Evolutionary conservation across 371 early-diverging fungal species (phyloP).

Genomic region (Agmasoma carcini): DNA sequence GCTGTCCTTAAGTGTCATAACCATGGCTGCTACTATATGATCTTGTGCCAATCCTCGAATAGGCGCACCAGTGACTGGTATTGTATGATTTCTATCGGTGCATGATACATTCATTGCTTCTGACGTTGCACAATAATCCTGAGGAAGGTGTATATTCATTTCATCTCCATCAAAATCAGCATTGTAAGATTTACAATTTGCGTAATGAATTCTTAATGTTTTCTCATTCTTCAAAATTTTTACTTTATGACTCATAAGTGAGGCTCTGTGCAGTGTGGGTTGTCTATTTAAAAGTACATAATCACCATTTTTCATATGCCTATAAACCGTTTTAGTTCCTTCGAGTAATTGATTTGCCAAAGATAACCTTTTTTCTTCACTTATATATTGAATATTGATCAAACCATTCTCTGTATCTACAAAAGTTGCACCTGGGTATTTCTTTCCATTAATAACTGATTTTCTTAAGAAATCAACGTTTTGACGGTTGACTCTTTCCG

Average conservation of each 20-base stretch:
- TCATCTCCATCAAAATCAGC: constrained; percentile 99
- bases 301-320: constrained; percentile 90
- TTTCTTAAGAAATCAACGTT: constrained; percentile 74
- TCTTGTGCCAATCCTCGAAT: constrained; percentile 97
- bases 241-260: constrained; percentile 95
- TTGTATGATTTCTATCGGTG: constrained; percentile 87
- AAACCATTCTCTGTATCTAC: constrained; percentile 52
- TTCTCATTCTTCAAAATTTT: constrained; percentile 85
- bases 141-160: constrained; percentile 99
- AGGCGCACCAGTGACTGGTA: constrained; percentile 89
- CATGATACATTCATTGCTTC: constrained; percentile 83
- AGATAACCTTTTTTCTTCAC: constrained; percentile 71
- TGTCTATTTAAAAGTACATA: constrained; percentile 92
- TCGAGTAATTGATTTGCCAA: constrained; percentile 71
- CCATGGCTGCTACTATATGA: constrained; percentile 85
- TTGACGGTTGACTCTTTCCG: constrained; percentile 84
- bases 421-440: constrained; percentile 80
- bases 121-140: constrained; percentile 79
- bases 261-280: constrained; percentile 96
- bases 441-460: constrained; percentile 82
- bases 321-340: constrained; percentile 78
- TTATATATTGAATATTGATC: constrained; percentile 62
- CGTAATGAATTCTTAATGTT: constrained; percentile 98
- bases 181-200: constrained; percentile 82
- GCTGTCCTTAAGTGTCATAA: constrained; percentile 71